phyloP scores from a whole-genome alignment of 179 eudicot species.

The Spinacia oleracea region DNA sequence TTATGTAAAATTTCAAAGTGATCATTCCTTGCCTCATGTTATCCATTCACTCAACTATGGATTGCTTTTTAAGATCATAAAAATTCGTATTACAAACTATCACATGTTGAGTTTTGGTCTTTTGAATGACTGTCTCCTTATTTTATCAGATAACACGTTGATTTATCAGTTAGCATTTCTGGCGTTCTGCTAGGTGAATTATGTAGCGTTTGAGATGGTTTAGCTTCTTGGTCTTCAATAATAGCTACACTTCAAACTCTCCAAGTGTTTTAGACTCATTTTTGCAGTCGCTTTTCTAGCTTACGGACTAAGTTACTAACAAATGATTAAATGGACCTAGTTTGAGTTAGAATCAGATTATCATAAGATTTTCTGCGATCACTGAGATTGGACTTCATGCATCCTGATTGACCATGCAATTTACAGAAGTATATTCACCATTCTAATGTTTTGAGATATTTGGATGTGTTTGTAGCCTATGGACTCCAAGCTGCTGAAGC shows the following conservation, averaged over 20 bases:
- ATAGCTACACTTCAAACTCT: too few species aligned
- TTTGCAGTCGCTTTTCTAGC: not conserved
- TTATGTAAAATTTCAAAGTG: too few species aligned
- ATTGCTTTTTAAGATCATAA: too few species aligned
- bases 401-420: not conserved
- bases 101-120: too few species aligned
- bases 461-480: slow-evolving; percentile 61
- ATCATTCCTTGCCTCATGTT: too few species aligned
- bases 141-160: too few species aligned
- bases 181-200: too few species aligned
- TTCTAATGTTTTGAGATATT: not conserved
- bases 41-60: too few species aligned
- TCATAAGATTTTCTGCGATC: not conserved
- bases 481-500: slow-evolving; percentile 64
- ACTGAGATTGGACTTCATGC: not conserved
- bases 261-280: not conserved
- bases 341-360: not conserved
- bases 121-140: too few species aligned
- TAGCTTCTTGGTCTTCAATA: not conserved
- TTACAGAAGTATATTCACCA: not conserved
- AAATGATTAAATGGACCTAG: not conserved
- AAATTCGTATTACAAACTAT: too few species aligned
- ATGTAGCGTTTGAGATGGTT: too few species aligned
- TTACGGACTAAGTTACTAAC: not conserved
- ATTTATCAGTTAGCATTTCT: too few species aligned